Percentiles rank a stretch among this genome's conserved stretches.
Conservation (phyloP, 2,329 filamentous ascomycete species). For the Chaetomium globosum region DNA sequence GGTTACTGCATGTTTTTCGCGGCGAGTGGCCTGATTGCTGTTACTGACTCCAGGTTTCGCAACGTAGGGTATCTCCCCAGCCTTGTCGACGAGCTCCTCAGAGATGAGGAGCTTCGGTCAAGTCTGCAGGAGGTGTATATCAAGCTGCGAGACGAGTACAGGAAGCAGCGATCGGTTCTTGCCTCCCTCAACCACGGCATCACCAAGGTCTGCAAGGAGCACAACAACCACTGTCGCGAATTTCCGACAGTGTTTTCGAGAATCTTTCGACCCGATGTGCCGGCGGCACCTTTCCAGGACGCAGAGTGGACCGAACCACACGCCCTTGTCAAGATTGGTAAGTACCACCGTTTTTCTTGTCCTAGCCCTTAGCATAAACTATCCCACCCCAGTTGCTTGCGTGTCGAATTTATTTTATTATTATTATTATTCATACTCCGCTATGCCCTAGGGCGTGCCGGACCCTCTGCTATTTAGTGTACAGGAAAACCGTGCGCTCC, state of each 20-base stretch:
- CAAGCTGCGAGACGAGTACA: constrained; percentile 17
- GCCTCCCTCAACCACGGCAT: constrained; percentile 4
- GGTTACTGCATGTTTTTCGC: constrained; percentile 1
- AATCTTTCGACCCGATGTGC: background rate
- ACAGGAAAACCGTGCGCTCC: too few species aligned
- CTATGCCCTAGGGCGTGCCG: too few species aligned
- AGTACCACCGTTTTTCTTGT: background rate
- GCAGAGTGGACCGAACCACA: constrained; percentile 2
- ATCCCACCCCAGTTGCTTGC: background rate
- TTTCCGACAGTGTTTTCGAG: background rate
- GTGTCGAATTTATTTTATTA: background rate
- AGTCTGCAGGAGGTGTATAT: constrained; percentile 1
- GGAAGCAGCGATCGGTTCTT: constrained; percentile 6
- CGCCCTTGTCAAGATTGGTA: constrained; percentile 19
- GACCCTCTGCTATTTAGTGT: too few species aligned
- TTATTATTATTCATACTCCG: too few species aligned
- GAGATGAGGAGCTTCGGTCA: constrained; percentile 12
- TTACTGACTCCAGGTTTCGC: constrained; percentile 14
- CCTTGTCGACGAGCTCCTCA: constrained; percentile 15
- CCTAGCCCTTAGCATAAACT: background rate
- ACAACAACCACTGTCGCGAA: constrained; percentile 2
- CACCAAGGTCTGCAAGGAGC: constrained; percentile 8
- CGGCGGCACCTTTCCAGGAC: constrained; percentile 1
- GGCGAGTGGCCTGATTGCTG: background rate
- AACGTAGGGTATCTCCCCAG: constrained; percentile 18